These are phyloP conservation scores for Haemoproteus tartakovskyi DNA, from an alignment of 169 alveolate genomes.

Conservation along the genomic window DNA sequence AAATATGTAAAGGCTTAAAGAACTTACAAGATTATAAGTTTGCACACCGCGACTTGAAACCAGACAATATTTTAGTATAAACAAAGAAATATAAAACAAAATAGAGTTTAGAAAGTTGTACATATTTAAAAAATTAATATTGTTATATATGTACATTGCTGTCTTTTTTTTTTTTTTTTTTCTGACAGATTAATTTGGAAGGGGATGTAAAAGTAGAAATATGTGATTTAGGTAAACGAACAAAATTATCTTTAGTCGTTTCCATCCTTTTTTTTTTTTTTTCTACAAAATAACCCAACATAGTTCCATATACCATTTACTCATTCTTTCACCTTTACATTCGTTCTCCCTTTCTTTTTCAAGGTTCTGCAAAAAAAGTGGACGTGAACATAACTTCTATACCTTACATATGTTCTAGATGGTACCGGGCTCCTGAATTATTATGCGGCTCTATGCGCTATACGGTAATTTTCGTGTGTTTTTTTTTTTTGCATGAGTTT, in stretches of 20 bases:
- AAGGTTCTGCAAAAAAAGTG: slow-evolving; percentile 66
- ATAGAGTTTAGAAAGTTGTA: too few relatives aligned
- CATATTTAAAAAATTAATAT: too few relatives aligned
- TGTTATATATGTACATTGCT: too few relatives aligned
- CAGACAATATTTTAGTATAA: slow-evolving; percentile 75
- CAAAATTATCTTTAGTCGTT: slow-evolving; percentile 1
- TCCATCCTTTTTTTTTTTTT: neutral
- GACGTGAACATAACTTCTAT: slow-evolving; percentile 65
- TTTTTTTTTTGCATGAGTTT: neutral
- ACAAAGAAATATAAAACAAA: neutral
- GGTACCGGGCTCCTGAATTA: slow-evolving; percentile 80
- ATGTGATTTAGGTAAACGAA: slow-evolving; percentile 72
- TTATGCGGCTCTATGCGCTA: slow-evolving; percentile 72
- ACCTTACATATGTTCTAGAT: slow-evolving; percentile 77
- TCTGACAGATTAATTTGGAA: slow-evolving; percentile 68
- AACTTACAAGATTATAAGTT: slow-evolving; percentile 70
- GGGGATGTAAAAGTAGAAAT: slow-evolving; percentile 67
- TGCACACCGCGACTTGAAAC: slow-evolving; percentile 77
- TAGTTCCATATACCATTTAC: neutral
- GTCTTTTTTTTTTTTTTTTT: neutral
- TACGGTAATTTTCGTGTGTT: slow-evolving; percentile 45
- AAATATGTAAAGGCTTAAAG: slow-evolving; percentile 69
- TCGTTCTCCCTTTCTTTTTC: slow-evolving; percentile 14
- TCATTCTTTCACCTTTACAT: neutral
- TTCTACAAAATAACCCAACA: too few relatives aligned